Evolutionary conservation across 116 monocot species (phyloP).

Genomic region (Papilionanthe hybrid): DNA sequence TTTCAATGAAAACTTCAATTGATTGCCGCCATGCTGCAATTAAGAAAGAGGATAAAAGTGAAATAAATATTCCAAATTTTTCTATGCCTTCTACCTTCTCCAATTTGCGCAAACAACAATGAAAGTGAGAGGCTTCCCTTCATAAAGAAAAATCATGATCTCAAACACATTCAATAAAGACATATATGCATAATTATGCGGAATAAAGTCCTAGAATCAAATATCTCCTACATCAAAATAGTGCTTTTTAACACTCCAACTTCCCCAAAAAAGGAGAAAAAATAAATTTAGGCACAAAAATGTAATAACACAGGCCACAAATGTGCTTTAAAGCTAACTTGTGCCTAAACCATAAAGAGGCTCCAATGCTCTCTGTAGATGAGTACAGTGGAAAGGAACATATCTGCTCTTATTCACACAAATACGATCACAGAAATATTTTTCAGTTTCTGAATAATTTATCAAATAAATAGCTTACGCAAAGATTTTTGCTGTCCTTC

Average conservation of each 20-base stretch:
- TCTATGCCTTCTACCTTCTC: background rate
- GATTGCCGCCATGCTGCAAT: conserved; percentile 34
- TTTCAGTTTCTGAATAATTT: background rate
- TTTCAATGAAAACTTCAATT: conserved; percentile 17
- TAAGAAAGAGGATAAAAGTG: conserved; percentile 4
- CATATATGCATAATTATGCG: background rate
- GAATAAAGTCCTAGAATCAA: background rate
- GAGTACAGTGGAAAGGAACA: background rate
- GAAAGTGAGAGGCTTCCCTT: background rate
- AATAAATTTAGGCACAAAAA: background rate
- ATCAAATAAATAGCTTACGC: background rate
- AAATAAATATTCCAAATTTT: background rate
- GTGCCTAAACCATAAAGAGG: background rate
- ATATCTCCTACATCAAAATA: too few species aligned
- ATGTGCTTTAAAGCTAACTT: background rate
- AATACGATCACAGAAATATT: background rate
- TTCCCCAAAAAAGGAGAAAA: background rate
- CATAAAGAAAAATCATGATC: background rate
- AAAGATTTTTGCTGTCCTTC: background rate
- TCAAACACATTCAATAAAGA: conserved; percentile 5
- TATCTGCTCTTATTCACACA: background rate
- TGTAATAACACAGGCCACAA: too few species aligned
- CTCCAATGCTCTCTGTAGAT: background rate
- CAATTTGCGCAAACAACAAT: background rate
- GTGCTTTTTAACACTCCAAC: background rate